Base-by-base conservation (phyloP, 257 asterid species). In the Plantago ovata region DNA sequence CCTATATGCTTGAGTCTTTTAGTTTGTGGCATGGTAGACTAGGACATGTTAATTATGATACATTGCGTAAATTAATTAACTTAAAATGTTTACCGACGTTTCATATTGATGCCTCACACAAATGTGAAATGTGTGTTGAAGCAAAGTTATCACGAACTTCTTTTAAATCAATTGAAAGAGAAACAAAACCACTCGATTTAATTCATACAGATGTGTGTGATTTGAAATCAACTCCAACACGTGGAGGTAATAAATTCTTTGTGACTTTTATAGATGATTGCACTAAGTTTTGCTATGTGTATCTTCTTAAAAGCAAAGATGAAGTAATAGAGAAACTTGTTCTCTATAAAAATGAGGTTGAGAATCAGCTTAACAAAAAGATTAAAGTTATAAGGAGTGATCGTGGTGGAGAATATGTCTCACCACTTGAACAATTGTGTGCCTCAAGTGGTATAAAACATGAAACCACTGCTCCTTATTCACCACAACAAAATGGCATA, bases 211-310 rank as follows among this genome's bases (percentile, higher is more conserved):
- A 28, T 28, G 33, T 28, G 6, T 28, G 33, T 28, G 33, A 28
- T 28, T 28, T 28, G 33, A 28, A 28, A 28, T 28, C 33, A 28
- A 28, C 33, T 28, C 33, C 33, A 28, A 28, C 33, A 28, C 32
- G 15, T 11, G 21, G 4, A 10, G 56, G 33, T 1, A 50, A 53
- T 10, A 53, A 15, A 32, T 28, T 24, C 4, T 53, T 1, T 14
- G 43, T 53, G 22, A 53, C 58, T 19, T 53, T 53, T 53, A 51
- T 51, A 9, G 56, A 23, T 51, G 56, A 51, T 51, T 32, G 18
- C 9, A 10, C 58, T 52, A 24, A 36, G 12, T 20, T 19, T 10
- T 20, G 58, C n/a, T n/a, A n/a, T n/a, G n/a, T n/a, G n/a, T n/a
- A n/a, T n/a, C n/a, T n/a, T n/a, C n/a, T n/a, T n/a, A n/a, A n/a